Conservation (phyloP, 2,329 filamentous ascomycete species). For the Aspergillus ruber region DNA sequence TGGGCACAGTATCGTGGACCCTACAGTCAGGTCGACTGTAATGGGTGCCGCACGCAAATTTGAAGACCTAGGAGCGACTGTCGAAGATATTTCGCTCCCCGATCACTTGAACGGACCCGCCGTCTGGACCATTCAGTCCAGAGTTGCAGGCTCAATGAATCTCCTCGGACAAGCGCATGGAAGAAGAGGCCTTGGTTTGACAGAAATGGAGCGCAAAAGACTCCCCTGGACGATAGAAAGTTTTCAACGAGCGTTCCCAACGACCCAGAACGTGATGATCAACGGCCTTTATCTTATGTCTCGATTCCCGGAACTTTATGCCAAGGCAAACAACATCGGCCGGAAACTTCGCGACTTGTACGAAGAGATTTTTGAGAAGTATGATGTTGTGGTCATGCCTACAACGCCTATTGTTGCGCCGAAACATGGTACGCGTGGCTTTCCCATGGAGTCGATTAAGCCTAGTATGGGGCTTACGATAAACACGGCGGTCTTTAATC, state of each 20-base stretch:
- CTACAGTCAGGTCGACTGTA: conserved; percentile 38
- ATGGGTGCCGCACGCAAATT: conserved; percentile 38
- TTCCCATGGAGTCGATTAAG: conserved; percentile 19
- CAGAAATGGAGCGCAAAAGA: conserved; percentile 46
- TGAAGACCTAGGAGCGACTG: conserved; percentile 41
- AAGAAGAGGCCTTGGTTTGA: conserved; percentile 44
- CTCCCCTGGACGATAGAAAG: conserved; percentile 43
- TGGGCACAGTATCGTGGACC: conserved; percentile 31
- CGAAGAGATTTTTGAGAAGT: conserved; percentile 32
- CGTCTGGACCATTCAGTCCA: conserved; percentile 42
- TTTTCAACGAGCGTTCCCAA: conserved; percentile 43
- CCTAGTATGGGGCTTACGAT: conserved; percentile 47
- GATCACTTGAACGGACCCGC: conserved; percentile 39
- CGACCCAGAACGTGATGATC: conserved; percentile 41
- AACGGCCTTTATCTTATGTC: conserved; percentile 35
- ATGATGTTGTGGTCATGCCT: conserved; percentile 39
- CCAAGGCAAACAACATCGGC: conserved; percentile 36
- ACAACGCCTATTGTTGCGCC: conserved; percentile 24
- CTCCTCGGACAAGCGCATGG: conserved; percentile 40
- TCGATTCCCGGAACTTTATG: conserved; percentile 35
- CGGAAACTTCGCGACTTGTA: conserved; percentile 35
- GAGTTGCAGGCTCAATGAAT: conserved; percentile 40
- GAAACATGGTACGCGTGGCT: conserved; percentile 16
- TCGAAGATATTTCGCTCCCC: conserved; percentile 49
- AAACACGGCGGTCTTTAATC: conserved; percentile 54